A percentile compares a stretch with the other conserved stretches of the same genome.
These are phyloP conservation scores for Pholiota adiposa DNA, from an alignment of 1,284 basidiomycete species.

Conservation along the genomic window DNA sequence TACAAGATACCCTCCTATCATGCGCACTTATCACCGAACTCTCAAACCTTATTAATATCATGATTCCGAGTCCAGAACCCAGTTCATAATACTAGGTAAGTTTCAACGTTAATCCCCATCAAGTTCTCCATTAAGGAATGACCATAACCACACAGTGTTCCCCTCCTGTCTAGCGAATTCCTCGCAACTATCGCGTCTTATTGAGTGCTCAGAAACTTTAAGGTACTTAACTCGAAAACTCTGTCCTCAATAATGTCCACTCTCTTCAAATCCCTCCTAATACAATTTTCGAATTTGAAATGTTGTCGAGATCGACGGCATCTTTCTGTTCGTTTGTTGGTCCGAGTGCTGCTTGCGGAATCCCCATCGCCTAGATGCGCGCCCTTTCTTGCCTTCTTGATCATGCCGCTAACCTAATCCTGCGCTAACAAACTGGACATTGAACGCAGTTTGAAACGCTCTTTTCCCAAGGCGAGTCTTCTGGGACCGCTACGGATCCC, in stretches of 20 bases:
- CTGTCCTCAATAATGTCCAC: not conserved
- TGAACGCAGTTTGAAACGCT: not conserved
- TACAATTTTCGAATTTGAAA: conserved; percentile 1
- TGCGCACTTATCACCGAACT: not conserved
- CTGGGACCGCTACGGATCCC: not conserved
- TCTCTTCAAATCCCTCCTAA: not conserved
- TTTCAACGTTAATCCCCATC: not conserved
- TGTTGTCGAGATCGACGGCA: not conserved
- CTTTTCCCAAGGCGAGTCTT: not conserved
- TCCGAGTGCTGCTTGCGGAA: conserved; percentile 1
- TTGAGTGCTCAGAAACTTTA: not conserved
- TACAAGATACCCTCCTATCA: not conserved
- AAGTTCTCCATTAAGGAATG: not conserved
- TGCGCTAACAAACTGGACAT: not conserved
- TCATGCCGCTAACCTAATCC: not conserved
- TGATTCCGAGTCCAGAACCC: not conserved
- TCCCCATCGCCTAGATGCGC: not conserved
- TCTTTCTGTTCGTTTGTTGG: conserved; percentile 7
- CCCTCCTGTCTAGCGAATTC: not conserved
- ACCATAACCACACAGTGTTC: not conserved
- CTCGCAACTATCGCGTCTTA: not conserved
- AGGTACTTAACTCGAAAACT: not conserved
- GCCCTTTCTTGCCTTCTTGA: not conserved
- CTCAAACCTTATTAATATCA: not conserved
- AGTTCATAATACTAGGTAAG: not conserved